phyloP scores from a whole-genome alignment of 192 early-diverging fungal species.

The Coemansia sp. region DNA sequence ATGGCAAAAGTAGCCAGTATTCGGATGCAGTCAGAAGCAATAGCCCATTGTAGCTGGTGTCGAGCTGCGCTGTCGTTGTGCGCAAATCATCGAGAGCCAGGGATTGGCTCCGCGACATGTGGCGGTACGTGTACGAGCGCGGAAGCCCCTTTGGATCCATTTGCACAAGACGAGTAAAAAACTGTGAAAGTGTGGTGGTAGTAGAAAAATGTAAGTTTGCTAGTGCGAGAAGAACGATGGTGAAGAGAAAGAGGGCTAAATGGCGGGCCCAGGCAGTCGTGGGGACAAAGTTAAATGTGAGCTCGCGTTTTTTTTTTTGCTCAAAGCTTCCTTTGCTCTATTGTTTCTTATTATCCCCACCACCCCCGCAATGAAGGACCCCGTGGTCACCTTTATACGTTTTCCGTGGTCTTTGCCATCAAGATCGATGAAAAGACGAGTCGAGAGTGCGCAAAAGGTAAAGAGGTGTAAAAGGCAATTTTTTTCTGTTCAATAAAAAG shows the following conservation, averaged over 20 bases:
- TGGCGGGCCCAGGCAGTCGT: neutral
- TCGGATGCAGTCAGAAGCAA: conserved; percentile 32
- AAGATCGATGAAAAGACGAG: neutral
- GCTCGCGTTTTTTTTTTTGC: neutral
- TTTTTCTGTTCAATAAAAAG: conserved; percentile 2
- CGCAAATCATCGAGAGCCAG: conserved; percentile 18
- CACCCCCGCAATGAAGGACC: neutral
- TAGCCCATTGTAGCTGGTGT: conserved; percentile 22
- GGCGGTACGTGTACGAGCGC: conserved; percentile 23
- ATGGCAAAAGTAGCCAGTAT: conserved; percentile 35
- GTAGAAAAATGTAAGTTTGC: neutral
- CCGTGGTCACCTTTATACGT: neutral
- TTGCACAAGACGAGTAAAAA: neutral
- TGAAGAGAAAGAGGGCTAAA: neutral
- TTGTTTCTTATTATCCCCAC: neutral
- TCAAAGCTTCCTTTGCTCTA: neutral
- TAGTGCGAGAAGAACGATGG: neutral
- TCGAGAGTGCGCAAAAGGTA: neutral
- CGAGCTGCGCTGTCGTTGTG: conserved; percentile 12
- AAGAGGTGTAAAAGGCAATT: neutral
- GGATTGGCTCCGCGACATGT: conserved; percentile 21
- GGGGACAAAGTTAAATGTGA: neutral
- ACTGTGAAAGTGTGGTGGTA: neutral
- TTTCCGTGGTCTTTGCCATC: neutral
- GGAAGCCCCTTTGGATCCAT: conserved; percentile 5